Evolutionary conservation across 139 green algal genomes (phyloP), one percentile per base, ranked within the genome.

Genomic region (Zygnema cylindricum): DNA sequence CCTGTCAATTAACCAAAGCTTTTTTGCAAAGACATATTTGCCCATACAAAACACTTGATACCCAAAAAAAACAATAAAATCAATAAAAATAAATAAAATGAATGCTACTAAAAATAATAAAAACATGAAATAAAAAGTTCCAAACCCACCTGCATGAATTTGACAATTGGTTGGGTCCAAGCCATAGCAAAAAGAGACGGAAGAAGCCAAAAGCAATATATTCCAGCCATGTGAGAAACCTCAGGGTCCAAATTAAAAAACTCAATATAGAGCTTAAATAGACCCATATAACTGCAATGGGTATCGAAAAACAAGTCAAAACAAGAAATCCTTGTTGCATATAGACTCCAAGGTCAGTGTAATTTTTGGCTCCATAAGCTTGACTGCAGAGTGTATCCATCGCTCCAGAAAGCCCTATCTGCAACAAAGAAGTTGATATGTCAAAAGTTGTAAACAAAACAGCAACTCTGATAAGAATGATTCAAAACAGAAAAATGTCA

Each of bases 371-470:
- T 11, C 42, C 82, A 21, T 69, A 49, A 7, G 82, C 82, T n/a
- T 87, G 82, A 54, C 42, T 55, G 43, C 43, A 87, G 23, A 87
- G 82, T 55, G 82, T 87, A 41, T 71, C 42, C 11, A 79, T 41
- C 2, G 39, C 79, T 1, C 23, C 23, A 35, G 79, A 55, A 2
- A 86, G 79, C 2, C 79, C 79, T 11, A 86, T 81, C 79, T 79
- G 71, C n/a, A n/a, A n/a, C n/a, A n/a, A n/a, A n/a, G n/a, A n/a
- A n/a, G n/a, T n/a, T n/a, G n/a, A n/a, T n/a, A n/a, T n/a, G n/a
- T n/a, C n/a, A n/a, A n/a, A n/a, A n/a, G n/a, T n/a, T n/a, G n/a
- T n/a, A n/a, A n/a, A n/a, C n/a, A n/a, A n/a, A n/a, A n/a, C n/a
- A n/a, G n/a, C n/a, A n/a, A n/a, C n/a, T n/a, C n/a, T n/a, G n/a